These are phyloP conservation scores for Ophiorrhiza pumila DNA, from an alignment of 257 asterid genomes.

Conservation along the genomic window DNA sequence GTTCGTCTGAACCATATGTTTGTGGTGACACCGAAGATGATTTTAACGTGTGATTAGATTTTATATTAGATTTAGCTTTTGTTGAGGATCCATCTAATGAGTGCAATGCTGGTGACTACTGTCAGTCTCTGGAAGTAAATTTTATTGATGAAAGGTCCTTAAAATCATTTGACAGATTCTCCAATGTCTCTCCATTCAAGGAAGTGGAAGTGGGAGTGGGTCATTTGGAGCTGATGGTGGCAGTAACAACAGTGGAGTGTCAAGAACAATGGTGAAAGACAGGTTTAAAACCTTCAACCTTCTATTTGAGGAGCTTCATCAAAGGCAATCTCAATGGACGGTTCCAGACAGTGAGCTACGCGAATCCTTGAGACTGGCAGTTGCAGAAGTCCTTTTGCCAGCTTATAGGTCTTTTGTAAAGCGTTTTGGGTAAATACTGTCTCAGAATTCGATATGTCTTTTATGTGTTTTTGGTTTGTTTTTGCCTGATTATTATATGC, in stretches of 20 bases:
- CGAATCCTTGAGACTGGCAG: constrained; percentile 90
- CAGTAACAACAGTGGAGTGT: constrained; percentile 50
- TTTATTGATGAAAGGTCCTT: not conserved
- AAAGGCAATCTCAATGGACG: constrained; percentile 97
- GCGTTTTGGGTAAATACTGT: constrained; percentile 77
- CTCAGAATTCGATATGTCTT: not conserved
- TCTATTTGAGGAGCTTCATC: constrained; percentile 92
- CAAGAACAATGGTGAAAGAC: constrained; percentile 82
- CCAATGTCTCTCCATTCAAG: constrained; percentile 78
- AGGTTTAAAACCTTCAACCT: constrained; percentile 77
- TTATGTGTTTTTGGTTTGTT: not conserved
- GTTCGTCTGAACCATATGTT: not conserved
- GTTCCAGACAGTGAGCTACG: constrained; percentile 97
- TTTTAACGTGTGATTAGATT: not conserved
- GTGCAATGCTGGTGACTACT: not conserved
- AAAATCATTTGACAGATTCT: constrained; percentile 58
- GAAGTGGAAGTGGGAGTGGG: constrained; percentile 48
- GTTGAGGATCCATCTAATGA: not conserved
- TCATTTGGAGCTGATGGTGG: constrained; percentile 39
- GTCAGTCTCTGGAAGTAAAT: not conserved
- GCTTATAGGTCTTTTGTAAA: constrained; percentile 82
- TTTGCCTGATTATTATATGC: not conserved
- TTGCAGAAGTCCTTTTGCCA: constrained; percentile 95
- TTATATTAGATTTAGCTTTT: not conserved
- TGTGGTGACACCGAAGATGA: not conserved